Evolutionary conservation across 805 yeast genomes (phyloP).

Genomic region (Wickerhamomyces chambardii): DNA sequence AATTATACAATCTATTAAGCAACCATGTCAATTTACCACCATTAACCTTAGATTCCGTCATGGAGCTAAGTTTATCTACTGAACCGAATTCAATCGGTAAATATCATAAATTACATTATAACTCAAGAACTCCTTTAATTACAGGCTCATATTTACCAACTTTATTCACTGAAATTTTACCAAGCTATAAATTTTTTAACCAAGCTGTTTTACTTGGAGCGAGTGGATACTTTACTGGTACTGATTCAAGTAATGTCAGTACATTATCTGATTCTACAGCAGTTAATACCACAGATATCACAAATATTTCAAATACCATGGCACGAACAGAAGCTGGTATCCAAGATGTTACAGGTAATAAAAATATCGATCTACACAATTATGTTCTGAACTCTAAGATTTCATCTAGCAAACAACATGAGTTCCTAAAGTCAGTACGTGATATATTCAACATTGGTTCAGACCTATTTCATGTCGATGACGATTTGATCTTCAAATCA

Average conservation of each 20-base stretch:
- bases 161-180: slow-evolving; percentile 48
- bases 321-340: too few species aligned
- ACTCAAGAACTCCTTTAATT: slow-evolving; percentile 46
- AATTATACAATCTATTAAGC: slow-evolving; percentile 36
- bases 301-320: too few species aligned
- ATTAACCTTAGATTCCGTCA: slow-evolving; percentile 40
- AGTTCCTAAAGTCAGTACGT: slow-evolving; percentile 43
- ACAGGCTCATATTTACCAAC: slow-evolving; percentile 60
- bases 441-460: slow-evolving; percentile 59
- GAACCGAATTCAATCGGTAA: slow-evolving; percentile 53
- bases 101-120: slow-evolving; percentile 30
- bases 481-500: slow-evolving; percentile 53
- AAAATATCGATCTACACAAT: slow-evolving; percentile 31
- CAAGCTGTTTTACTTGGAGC: slow-evolving; percentile 44
- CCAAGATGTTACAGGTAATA: slow-evolving; percentile 33
- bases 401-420: slow-evolving; percentile 29
- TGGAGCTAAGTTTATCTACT: slow-evolving; percentile 51
- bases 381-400: slow-evolving; percentile 11
- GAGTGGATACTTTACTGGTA: slow-evolving; percentile 26
- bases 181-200: slow-evolving; percentile 49
- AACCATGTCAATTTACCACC: slow-evolving; percentile 30
- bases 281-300: too few species aligned
- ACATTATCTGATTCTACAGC: too few species aligned
- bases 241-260: neutral
- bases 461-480: slow-evolving; percentile 43